These are phyloP conservation scores for Aspergillus fumigatus DNA, from an alignment of 2,329 filamentous ascomycete genomes.

Conservation along the genomic window DNA sequence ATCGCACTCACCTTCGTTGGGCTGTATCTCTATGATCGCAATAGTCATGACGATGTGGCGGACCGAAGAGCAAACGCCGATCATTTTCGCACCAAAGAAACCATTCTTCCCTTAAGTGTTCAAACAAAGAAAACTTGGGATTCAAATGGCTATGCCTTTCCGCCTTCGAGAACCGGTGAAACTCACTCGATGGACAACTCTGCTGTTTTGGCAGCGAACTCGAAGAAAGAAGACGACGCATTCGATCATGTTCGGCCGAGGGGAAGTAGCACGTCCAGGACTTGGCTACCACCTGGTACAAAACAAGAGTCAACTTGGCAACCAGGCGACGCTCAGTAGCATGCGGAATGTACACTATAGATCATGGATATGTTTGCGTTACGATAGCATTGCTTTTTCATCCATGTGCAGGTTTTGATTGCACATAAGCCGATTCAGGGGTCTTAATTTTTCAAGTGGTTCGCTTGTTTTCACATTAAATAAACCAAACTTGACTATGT, in stretches of 20 bases:
- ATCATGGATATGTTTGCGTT: not conserved
- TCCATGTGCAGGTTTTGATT: constrained; percentile 7
- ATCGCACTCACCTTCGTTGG: constrained; percentile 88
- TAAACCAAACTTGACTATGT: not conserved
- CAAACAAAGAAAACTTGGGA: constrained; percentile 34
- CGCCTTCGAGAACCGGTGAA: constrained; percentile 19
- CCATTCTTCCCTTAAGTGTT: constrained; percentile 63
- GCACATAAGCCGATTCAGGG: not conserved
- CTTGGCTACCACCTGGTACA: constrained; percentile 72
- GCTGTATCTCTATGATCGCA: constrained; percentile 92
- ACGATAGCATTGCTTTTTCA: not conserved
- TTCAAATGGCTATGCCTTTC: constrained; percentile 35
- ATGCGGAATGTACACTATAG: not conserved
- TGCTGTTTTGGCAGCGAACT: constrained; percentile 18
- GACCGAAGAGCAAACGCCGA: constrained; percentile 67
- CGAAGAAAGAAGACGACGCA: constrained; percentile 44
- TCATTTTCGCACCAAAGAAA: constrained; percentile 59
- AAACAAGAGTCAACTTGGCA: constrained; percentile 84
- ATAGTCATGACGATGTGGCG: constrained; percentile 79
- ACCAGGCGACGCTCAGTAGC: constrained; percentile 38
- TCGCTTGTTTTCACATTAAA: not conserved
- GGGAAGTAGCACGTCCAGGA: constrained; percentile 35
- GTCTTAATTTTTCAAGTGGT: too few relatives aligned
- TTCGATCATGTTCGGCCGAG: constrained; percentile 39
- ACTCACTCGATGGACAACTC: constrained; percentile 15